Evolutionary conservation across 306 rosid genomes (phyloP).

Genomic region (Mimosa bimucronata): DNA sequence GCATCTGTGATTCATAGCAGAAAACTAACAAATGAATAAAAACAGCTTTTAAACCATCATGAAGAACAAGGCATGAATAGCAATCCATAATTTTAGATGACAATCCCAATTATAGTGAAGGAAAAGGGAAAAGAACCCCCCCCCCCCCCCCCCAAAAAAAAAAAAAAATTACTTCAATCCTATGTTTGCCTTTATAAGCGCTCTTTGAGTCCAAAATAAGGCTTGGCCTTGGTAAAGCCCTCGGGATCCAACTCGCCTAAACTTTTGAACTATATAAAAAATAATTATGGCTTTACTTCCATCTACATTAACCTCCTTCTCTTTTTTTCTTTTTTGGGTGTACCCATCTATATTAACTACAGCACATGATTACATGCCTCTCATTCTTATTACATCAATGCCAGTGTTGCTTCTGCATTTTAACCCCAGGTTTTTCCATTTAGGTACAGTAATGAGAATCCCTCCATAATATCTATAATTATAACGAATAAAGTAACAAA

Average conservation of each 20-base stretch:
- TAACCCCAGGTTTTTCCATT: neutral
- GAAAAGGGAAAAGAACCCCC: neutral
- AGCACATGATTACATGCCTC: neutral
- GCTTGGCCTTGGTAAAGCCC: no score
- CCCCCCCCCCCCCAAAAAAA: no score
- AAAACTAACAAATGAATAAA: neutral
- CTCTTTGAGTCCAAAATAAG: no score
- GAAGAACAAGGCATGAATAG: constrained; percentile 16
- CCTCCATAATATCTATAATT: neutral
- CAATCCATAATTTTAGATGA: constrained; percentile 2
- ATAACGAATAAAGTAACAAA: neutral
- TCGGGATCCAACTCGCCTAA: no score
- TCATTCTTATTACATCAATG: neutral
- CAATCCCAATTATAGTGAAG: neutral
- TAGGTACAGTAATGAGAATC: neutral
- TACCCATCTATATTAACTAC: neutral
- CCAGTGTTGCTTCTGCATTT: constrained; percentile 19
- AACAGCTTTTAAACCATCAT: neutral
- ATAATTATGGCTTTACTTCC: neutral
- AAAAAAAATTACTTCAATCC: neutral
- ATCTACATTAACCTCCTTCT: neutral
- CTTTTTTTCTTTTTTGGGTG: no score
- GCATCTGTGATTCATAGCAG: neutral
- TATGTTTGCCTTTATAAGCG: neutral
- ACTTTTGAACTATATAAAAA: no score